Conservation (phyloP, 2,329 filamentous ascomycete species). For the Colletotrichum sp. region DNA sequence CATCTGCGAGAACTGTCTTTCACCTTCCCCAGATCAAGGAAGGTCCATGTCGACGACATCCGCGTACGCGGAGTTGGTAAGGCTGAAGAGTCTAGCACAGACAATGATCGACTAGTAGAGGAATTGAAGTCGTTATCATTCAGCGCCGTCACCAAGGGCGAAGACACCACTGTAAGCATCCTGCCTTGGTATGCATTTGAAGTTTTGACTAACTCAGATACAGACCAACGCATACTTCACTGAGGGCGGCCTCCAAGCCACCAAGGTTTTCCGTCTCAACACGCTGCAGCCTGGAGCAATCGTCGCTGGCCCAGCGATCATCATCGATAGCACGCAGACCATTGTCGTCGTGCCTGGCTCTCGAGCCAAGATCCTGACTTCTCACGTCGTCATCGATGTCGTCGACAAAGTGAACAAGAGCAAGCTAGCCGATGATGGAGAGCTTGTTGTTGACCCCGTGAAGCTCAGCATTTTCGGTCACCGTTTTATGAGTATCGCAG, state of each 20-base stretch:
- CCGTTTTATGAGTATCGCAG: constrained; percentile 83
- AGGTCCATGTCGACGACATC: constrained; percentile 46
- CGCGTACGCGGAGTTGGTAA: constrained; percentile 41
- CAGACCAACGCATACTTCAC: constrained; percentile 19
- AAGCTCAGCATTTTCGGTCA: constrained; percentile 79
- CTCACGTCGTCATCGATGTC: constrained; percentile 45
- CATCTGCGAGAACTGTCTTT: constrained; percentile 44
- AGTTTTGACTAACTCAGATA: neutral
- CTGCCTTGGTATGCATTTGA: neutral
- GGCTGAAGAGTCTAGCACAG: neutral
- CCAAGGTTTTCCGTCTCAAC: constrained; percentile 70
- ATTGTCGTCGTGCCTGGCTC: constrained; percentile 72
- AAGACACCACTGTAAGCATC: neutral
- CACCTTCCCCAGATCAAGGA: constrained; percentile 38
- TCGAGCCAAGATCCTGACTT: constrained; percentile 45
- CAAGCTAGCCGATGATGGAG: constrained; percentile 25
- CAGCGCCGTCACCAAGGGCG: neutral
- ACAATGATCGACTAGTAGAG: neutral
- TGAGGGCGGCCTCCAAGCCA: constrained; percentile 42
- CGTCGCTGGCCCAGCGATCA: constrained; percentile 67
- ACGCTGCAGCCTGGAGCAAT: constrained; percentile 64
- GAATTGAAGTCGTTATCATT: neutral
- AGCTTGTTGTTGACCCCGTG: constrained; percentile 62
- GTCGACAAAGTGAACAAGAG: neutral
- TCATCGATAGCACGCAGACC: constrained; percentile 72